A percentile compares a stretch with the other conserved stretches of the same genome.
Evolutionary conservation across 2,329 filamentous ascomycete genomes (phyloP).

Genomic region (Tolypocladium sp.): DNA sequence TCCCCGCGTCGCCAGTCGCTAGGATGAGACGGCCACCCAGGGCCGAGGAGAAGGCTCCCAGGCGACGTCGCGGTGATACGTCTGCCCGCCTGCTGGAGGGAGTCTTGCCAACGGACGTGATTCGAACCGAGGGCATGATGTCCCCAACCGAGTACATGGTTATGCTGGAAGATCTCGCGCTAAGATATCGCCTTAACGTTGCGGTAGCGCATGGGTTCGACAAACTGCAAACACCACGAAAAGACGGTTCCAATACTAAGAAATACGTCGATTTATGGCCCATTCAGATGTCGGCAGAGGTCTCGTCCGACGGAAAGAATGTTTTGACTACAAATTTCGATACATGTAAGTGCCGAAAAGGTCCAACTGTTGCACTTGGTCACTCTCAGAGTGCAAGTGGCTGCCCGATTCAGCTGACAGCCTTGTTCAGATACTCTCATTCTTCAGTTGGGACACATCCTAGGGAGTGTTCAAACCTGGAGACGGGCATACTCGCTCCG

Average conservation of each 20-base stretch:
- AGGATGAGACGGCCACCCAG: slow-evolving; percentile 21
- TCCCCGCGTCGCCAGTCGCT: slow-evolving; percentile 26
- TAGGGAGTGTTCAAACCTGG: slow-evolving; percentile 75
- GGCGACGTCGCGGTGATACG: slow-evolving; percentile 41
- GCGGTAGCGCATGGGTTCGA: slow-evolving; percentile 78
- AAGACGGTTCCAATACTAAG: slow-evolving; percentile 50
- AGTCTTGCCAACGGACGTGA: slow-evolving; percentile 58
- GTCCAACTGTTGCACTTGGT: too few relatives aligned
- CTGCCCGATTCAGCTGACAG: background rate
- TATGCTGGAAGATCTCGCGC: slow-evolving; percentile 70
- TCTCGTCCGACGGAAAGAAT: slow-evolving; percentile 56
- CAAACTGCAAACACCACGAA: slow-evolving; percentile 60
- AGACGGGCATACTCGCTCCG: slow-evolving; percentile 63
- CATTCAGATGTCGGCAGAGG: slow-evolving; percentile 85
- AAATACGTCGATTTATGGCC: slow-evolving; percentile 85
- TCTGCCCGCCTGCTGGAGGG: slow-evolving; percentile 47
- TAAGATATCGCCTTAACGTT: slow-evolving; percentile 73
- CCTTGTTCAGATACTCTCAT: slow-evolving; percentile 58
- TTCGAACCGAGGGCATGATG: slow-evolving; percentile 59
- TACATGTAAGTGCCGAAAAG: slow-evolving; percentile 51
- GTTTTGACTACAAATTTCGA: slow-evolving; percentile 84
- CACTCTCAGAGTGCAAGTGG: background rate
- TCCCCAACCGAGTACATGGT: slow-evolving; percentile 68
- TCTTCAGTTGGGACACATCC: slow-evolving; percentile 74
- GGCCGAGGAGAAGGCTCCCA: slow-evolving; percentile 18